Base-by-base conservation (phyloP, 2,329 filamentous ascomycete species). In the Seiridium unicorne region DNA sequence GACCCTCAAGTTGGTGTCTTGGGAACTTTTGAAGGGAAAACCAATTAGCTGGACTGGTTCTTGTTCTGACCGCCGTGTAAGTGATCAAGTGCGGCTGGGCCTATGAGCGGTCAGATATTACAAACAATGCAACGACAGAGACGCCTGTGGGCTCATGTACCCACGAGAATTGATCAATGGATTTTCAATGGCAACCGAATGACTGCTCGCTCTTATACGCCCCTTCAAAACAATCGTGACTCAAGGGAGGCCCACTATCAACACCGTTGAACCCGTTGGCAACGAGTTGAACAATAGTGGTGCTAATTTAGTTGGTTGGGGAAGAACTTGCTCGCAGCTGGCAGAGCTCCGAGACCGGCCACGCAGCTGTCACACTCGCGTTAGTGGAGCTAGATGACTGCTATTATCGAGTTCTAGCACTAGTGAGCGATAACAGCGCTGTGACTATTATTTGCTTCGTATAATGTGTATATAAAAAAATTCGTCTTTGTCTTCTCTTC, bases 291-390 rank as follows among this genome's bases (percentile, higher is more conserved):
- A n/a, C 36, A 34, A 56, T 31, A 36, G 26, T 38, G 26, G 42
- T 55, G 51, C 51, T 31, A 53, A 34, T 13, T 35, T 40, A 42
- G 51, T 44, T 32, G 5, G 36, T 13, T 26, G 38, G 51, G 35
- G 32, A 56, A 56, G 54, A 56, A 46, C 38, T 46, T 31, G 31
- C 6, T 56, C 26, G 54, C 54, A 56, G 54, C 54, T 56, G 54
- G 54, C 54, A 34, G n/a, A 26, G 54, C 44, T 47, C 54, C 54
- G 54, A 56, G 44, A 47, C 32, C 54, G 54, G 54, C 18, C 31
- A 11, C 18, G 35, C 54, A 56, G 54, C 40, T 56, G 54, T 56
- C 54, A 56, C 18, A 13, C 51, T 51, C 2, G 18, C 1, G 18
- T 26, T 26, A 26, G 18, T 26, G 18, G 18, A 26, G 18, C 18